A percentile compares a stretch with the other conserved stretches of the same genome.
Conservation (phyloP, 257 asterid species). For the Solanum ossicruentum region DNA sequence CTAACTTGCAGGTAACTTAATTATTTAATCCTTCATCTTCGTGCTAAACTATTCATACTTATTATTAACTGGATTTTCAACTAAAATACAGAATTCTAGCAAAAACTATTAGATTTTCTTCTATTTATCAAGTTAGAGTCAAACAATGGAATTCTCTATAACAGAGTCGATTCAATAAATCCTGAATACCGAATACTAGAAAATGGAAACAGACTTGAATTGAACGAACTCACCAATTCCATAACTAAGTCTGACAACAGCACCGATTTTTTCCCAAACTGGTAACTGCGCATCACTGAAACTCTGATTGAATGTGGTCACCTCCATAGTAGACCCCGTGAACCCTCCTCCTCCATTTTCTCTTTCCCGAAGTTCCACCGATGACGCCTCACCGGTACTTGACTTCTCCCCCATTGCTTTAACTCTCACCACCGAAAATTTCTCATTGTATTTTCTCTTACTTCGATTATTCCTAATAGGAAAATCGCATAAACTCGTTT, state of each 20-base stretch:
- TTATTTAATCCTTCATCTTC: no score
- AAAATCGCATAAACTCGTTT: slow-evolving; percentile 9
- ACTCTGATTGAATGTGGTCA: slow-evolving; percentile 68
- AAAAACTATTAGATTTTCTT: no score
- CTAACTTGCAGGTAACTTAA: no score
- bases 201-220: neutral
- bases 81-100: no score
- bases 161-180: no score
- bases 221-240: slow-evolving; percentile 65
- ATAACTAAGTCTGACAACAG: slow-evolving; percentile 81
- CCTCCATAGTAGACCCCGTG: slow-evolving; percentile 71
- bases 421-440: slow-evolving; percentile 1
- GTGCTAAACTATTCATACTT: no score
- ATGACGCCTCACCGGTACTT: neutral
- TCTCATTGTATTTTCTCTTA: slow-evolving; percentile 7
- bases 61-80: no score
- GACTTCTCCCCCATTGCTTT: slow-evolving; percentile 20
- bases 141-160: no score
- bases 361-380: slow-evolving; percentile 18
- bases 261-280: slow-evolving; percentile 94
- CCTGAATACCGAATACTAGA: no score
- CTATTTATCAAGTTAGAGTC: no score
- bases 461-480: slow-evolving; percentile 7
- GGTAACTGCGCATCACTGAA: slow-evolving; percentile 61
- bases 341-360: slow-evolving; percentile 14